Base-by-base conservation (phyloP, 225 moss, liverwort and hornwort species). In the Thuidium tamariscinum region DNA sequence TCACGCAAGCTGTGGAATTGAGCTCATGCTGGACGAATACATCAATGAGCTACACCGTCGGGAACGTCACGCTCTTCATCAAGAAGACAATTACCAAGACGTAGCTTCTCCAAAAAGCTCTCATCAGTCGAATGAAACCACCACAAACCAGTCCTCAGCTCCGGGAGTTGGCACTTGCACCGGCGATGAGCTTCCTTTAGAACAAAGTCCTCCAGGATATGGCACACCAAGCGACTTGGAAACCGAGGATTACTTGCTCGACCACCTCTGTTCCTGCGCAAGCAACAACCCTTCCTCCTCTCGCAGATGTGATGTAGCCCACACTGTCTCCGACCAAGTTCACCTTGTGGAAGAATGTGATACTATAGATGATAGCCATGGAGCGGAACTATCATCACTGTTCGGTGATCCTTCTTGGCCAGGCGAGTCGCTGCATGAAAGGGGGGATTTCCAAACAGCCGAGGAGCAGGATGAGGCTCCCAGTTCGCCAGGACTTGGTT, bases 1-100 rank as follows among this genome's bases (percentile, higher is more conserved):
- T 77, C 94, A 95, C 82, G 95, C 97, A 66, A 99, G 96, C 87
- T 99, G 96, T 84, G 92, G 92, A 34, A 95, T 99, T 77, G 97
- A 96, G 87, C 89, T 97, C 61, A 94, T 94, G 93, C 84, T 99
- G 59, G 97, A 99, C 81, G 94, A 96, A 79, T 95, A 92, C 84
- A 95, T 99, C 52, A 93, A 94, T 26, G 95, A 96, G 85, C 90
- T 99, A 20, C 91, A 90, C 81, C 95, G 92, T 55, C 92, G 92
- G 39, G 82, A 86, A 86, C 88, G 85, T 74, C 91, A 88, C 67
- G 86, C 84, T 32, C 51, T 75, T 59, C 91, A 88, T 27, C 79
- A 77, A 65, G 89, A 88, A 65, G 89, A 84, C 64, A 81, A 82
- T 59, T 42, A 86, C 46, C 56, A 41, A 21, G 90, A 85, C 77